Base-by-base conservation (phyloP, 2,329 filamentous ascomycete genomes). In the Metarhizium robertsii region DNA sequence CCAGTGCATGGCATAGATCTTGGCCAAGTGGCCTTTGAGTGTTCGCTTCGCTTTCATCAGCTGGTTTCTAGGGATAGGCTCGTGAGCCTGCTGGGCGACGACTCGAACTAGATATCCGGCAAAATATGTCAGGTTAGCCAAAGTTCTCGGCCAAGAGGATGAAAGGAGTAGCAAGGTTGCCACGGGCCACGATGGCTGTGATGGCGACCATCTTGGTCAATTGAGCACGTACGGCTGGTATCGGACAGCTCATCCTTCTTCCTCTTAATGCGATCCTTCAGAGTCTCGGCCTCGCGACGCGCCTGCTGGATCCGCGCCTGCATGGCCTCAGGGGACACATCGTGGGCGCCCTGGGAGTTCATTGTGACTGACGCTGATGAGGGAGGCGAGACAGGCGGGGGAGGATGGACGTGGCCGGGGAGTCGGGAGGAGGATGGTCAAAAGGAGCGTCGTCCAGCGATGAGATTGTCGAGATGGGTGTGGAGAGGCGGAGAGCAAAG, bases 1-100 rank as follows among this genome's bases (percentile, higher is more conserved):
- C 94, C 94, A 99, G 79, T 99, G 94, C 94, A 99, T 99, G 66
- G 94, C 94, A 74, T 99, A 99, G 67, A 99, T 99, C 79, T 99
- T 99, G 66, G 94, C 94, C 63, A 99, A 78, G 80, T 99, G 94
- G 62, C 94, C 94, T 79, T 97, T 97, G 63, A 99, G 81, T 52
- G 92, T 96, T 67, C 91, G 88, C 79, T 95, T 94, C 61, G 92
- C 89, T 81, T 94, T 95, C 94, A 99, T 97, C 70, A 92, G 83
- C 70, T 85, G 81, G 73, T 95, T 94, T 74, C 88, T 88, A 61
- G 92, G 91, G 66, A 99, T 85, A 63, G 88, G 80, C 72, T 97
- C 94, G 73, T 95, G 92, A 62, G 92, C 87, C 76, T 92, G 88
- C 71, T 91, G 86, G 67, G 94, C 89, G 66, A 97, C 90, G 75